These are phyloP conservation scores for Tanacetum coccineum DNA, from an alignment of 129 eudicot species.

Conservation along the genomic window DNA sequence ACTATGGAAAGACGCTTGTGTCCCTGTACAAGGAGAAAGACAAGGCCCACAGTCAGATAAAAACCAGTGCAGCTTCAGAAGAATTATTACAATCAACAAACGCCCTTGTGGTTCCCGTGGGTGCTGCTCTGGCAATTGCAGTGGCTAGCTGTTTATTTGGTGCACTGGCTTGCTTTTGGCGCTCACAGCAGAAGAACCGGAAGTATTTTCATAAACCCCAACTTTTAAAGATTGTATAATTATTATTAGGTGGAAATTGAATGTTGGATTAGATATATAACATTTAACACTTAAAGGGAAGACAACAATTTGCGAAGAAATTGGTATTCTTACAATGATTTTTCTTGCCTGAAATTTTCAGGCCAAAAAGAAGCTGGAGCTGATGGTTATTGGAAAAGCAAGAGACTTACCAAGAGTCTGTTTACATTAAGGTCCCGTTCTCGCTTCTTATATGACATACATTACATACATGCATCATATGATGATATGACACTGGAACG, in stretches of 20 bases:
- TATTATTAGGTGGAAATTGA: conserved; percentile 27
- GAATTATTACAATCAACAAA: conserved; percentile 48
- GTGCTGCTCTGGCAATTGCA: conserved; percentile 85
- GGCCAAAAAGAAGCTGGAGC: conserved; percentile 91
- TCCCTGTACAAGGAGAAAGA: conserved; percentile 48
- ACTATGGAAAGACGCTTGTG: conserved; percentile 64
- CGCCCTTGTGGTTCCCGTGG: conserved; percentile 66
- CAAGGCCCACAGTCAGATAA: conserved; percentile 28
- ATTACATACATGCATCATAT: not conserved
- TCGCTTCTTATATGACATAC: conserved; percentile 21
- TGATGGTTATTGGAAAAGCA: conserved; percentile 35
- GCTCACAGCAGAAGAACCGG: conserved; percentile 79
- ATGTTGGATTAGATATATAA: conserved; percentile 7
- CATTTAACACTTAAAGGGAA: conserved; percentile 2
- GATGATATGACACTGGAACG: conserved; percentile 26
- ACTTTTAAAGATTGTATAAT: conserved; percentile 61
- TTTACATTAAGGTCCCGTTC: conserved; percentile 29
- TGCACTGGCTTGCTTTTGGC: conserved; percentile 90
- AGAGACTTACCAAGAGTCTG: conserved; percentile 22
- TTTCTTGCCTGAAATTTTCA: conserved; percentile 42
- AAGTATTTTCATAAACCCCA: conserved; percentile 77
- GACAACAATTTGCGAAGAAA: conserved; percentile 24
- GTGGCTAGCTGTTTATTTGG: conserved; percentile 92
- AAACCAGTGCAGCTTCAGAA: conserved; percentile 28
- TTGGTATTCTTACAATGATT: conserved; percentile 35